These are phyloP conservation scores for Chytriomyces hyalinus DNA, from an alignment of 192 early-diverging fungal genomes.

Conservation along the genomic window DNA sequence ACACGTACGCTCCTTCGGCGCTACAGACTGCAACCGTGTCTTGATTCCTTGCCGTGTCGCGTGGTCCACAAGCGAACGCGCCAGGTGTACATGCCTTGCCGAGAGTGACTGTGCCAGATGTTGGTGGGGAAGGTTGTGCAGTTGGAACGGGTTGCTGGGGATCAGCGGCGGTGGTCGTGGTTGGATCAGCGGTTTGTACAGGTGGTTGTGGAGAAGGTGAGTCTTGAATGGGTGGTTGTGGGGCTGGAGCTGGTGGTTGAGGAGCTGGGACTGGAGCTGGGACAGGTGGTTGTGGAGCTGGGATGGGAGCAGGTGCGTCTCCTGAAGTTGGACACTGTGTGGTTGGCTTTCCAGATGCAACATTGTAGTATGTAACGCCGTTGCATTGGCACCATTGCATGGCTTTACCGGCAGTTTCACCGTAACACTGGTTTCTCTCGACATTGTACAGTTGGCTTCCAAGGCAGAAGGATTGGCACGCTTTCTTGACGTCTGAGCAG, in stretches of 20 bases:
- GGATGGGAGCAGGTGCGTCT: not conserved
- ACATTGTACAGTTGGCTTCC: not conserved
- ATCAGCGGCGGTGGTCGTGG: too few species aligned
- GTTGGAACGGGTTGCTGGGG: too few species aligned
- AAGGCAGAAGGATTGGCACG: conserved; percentile 9
- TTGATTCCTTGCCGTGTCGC: too few species aligned
- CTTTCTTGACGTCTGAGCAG: conserved; percentile 7
- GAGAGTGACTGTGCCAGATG: too few species aligned
- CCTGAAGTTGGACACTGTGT: not conserved
- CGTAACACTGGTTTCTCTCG: conserved; percentile 5
- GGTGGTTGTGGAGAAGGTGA: too few species aligned
- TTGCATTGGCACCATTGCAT: conserved; percentile 10
- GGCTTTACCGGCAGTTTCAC: not conserved
- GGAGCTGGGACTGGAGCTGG: not conserved
- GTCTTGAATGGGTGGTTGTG: not conserved
- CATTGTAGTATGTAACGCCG: conserved; percentile 12
- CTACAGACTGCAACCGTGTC: too few species aligned
- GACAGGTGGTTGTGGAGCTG: not conserved
- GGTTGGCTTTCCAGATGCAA: not conserved
- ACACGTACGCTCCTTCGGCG: too few species aligned
- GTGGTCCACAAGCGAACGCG: too few species aligned
- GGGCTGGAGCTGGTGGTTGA: not conserved
- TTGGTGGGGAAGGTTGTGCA: too few species aligned
- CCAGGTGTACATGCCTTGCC: too few species aligned
- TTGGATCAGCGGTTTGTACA: too few species aligned